A percentile compares a stretch with the other conserved stretches of the same genome.
phyloP scores from a whole-genome alignment of 805 yeast species.

The Cephaloascus albidus region DNA sequence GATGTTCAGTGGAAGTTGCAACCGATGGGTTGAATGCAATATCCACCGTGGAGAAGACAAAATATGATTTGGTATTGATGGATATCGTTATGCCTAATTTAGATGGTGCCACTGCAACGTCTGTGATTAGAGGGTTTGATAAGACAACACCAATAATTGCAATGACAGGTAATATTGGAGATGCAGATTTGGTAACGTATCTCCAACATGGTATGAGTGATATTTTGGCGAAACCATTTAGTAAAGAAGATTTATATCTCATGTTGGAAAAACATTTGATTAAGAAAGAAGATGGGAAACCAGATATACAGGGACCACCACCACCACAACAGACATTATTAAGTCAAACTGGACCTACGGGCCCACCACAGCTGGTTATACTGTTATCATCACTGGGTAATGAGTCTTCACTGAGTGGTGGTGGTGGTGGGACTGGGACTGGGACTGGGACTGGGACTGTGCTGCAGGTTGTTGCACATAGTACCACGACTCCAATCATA shows the following conservation, averaged over 20 bases:
- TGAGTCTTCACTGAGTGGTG: too few species aligned
- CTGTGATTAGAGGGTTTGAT: constrained; percentile 79
- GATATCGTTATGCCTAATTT: constrained; percentile 85
- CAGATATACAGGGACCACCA: constrained; percentile 1
- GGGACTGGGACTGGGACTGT: neutral
- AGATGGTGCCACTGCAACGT: constrained; percentile 87
- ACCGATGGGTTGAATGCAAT: constrained; percentile 91
- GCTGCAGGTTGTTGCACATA: neutral
- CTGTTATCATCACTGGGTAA: too few species aligned
- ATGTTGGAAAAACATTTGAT: constrained; percentile 70
- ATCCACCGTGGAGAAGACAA: constrained; percentile 56
- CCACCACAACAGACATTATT: neutral
- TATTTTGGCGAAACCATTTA: constrained; percentile 88
- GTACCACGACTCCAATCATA: too few species aligned
- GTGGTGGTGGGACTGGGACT: neutral
- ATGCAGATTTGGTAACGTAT: constrained; percentile 71
- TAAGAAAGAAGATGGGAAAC: constrained; percentile 13
- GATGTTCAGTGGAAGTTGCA: constrained; percentile 88
- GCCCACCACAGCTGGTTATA: too few species aligned
- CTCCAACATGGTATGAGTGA: constrained; percentile 87
- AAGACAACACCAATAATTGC: constrained; percentile 84
- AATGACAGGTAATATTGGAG: constrained; percentile 86
- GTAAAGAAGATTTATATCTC: constrained; percentile 73
- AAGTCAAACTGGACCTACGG: neutral
- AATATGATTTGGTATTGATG: constrained; percentile 74